Evolutionary conservation across 2,329 filamentous ascomycete species (phyloP), one percentile per base, ranked within the genome.

Genomic region (Rutstroemia sp.): DNA sequence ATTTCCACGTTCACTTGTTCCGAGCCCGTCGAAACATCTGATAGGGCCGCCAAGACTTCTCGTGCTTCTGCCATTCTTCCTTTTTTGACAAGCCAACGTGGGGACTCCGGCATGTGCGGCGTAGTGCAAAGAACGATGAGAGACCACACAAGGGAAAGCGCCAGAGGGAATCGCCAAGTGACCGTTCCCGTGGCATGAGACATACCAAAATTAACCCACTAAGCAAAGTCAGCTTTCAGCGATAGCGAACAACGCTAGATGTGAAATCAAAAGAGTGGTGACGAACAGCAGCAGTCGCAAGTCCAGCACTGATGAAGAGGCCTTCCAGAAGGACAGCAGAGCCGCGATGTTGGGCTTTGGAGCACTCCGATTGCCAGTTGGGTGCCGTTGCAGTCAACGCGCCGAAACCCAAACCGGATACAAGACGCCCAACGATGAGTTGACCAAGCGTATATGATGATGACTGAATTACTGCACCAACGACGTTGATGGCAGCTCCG

Each of bases 291-390:
- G 53, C 53, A 23, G 38, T 55, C 17, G 46, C 53, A 10, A 51
- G 17, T 7, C 80, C 80, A 27, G 74, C 73, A 0, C 78, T 81
- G 60, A 83, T 81, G 51, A 82, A 67, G 3, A 79, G 76, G 14
- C 79, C 80, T 65, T 83, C 80, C 48, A 83, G 75, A 78, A 82
- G 82, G 66, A 84, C 79, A 21, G 82, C 71, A 60, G 79, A 80
- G 12, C 80, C 80, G 47, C 80, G 73, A 61, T 81, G 78, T 62
- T 83, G 77, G 2, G 78, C 72, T 14, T 75, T 76, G 38, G 79
- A 82, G 3, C 77, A 80, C 66, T 84, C 81, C 0, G 80, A 81
- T 58, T 83, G 79, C 80, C 81, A 84, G 50, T 79, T 82, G 5
- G 81, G 81, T 1, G 77, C 72, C 16, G 73, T 74, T 5, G 72